These are phyloP conservation scores for Cladobotryum mycophilum DNA, from an alignment of 2,329 filamentous ascomycete genomes.

Conservation along the genomic window DNA sequence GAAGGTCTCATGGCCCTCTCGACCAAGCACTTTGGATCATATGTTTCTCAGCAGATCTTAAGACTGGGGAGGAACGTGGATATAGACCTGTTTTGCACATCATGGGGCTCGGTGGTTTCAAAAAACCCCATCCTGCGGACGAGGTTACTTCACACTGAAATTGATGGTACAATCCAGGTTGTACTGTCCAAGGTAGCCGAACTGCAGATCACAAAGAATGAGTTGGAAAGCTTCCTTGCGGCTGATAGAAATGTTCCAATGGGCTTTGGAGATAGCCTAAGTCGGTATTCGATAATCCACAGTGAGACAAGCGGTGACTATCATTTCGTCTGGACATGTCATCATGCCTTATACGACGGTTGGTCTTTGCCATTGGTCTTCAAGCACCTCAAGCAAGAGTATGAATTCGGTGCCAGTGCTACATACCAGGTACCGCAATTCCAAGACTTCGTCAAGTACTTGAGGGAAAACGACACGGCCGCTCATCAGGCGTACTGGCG, in stretches of 20 bases:
- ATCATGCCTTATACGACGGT: slow-evolving; percentile 1
- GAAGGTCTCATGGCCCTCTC: background rate
- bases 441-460: no score
- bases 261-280: background rate
- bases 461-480: no score
- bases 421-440: no score
- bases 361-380: background rate
- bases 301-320: background rate
- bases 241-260: background rate
- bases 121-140: no score
- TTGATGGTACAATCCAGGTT: no score
- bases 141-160: no score
- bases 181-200: no score
- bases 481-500: background rate
- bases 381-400: background rate
- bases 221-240: background rate
- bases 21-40: slow-evolving; percentile 12
- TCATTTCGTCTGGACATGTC: slow-evolving; percentile 1
- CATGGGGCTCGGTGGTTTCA: background rate
- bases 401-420: background rate
- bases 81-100: background rate
- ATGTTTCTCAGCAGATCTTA: slow-evolving; percentile 20
- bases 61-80: background rate
- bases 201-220: background rate
- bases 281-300: background rate